Evolutionary conservation across 768 basidiomycete species (phyloP).

Genomic region (Phanerochaete carnosa): DNA sequence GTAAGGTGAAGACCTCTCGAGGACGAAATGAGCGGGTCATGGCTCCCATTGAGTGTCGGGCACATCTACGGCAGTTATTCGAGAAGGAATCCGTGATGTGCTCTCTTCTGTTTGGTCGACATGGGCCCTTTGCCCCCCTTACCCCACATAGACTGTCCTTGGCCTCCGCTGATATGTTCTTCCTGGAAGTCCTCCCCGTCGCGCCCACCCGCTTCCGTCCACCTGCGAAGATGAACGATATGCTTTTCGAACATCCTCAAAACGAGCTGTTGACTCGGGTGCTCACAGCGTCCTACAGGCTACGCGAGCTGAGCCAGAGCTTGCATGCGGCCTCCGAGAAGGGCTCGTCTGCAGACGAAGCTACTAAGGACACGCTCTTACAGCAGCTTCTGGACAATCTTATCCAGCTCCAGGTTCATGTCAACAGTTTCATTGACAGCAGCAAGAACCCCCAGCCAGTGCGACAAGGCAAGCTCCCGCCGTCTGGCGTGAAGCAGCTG

Average conservation of each 20-base stretch:
- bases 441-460: conserved; percentile 89
- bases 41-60: conserved; percentile 88
- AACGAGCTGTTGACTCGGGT: conserved; percentile 86
- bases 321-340: conserved; percentile 63
- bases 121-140: conserved; percentile 76
- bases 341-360: conserved; percentile 46
- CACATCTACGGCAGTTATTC: conserved; percentile 89
- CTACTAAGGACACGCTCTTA: conserved; percentile 53
- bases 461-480: conserved; percentile 85
- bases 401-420: conserved; percentile 88
- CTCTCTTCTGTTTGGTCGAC: conserved; percentile 86
- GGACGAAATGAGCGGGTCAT: conserved; percentile 90
- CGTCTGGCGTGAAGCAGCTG: conserved; percentile 91
- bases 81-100: conserved; percentile 78
- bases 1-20: conserved; percentile 68
- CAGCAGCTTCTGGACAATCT: conserved; percentile 72
- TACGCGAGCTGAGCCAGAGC: conserved; percentile 72
- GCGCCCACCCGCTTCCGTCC: conserved; percentile 96
- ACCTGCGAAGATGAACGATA: conserved; percentile 86
- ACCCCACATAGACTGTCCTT: conserved; percentile 57
- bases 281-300: conserved; percentile 72
- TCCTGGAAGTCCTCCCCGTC: conserved; percentile 88
- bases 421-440: conserved; percentile 97
- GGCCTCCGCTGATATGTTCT: conserved; percentile 93
- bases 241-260: conserved; percentile 93